Conservation (phyloP, 108 stramenopile genomes). For the Skeletonema tropicum region DNA sequence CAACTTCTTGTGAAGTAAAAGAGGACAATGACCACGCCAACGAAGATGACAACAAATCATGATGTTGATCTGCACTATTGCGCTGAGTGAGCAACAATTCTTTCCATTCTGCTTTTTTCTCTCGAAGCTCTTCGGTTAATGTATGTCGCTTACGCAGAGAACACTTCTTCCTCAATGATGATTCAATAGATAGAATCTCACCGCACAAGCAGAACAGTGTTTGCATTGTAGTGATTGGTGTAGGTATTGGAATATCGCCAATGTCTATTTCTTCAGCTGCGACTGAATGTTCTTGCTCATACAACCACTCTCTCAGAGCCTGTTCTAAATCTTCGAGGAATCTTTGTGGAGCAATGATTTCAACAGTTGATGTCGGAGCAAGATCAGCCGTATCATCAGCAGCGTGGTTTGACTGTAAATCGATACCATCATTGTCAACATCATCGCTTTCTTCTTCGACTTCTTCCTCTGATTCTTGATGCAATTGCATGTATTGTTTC, state of each 20-base stretch:
- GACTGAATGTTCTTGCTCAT: conserved; percentile 6
- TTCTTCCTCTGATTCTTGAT: conserved; percentile 10
- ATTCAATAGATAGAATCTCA: conserved; percentile 34
- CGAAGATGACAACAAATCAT: conserved; percentile 8
- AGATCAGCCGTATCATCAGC: neutral
- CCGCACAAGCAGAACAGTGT: conserved; percentile 15
- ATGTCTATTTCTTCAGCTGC: neutral
- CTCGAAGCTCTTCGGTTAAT: conserved; percentile 33
- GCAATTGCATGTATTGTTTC: neutral
- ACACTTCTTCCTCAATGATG: conserved; percentile 31
- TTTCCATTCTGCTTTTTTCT: conserved; percentile 30
- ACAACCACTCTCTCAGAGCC: conserved; percentile 28
- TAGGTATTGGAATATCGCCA: conserved; percentile 8
- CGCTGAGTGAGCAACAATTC: conserved; percentile 6
- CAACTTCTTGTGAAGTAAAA: neutral
- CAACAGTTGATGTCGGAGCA: conserved; percentile 14
- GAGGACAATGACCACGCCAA: conserved; percentile 37
- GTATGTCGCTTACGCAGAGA: conserved; percentile 29
- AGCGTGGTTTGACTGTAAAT: neutral
- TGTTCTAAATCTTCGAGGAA: conserved; percentile 39
- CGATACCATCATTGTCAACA: neutral
- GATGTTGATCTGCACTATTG: neutral
- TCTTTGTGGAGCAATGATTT: conserved; percentile 32
- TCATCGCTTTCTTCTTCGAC: conserved; percentile 5
- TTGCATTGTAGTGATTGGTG: conserved; percentile 20